Evolutionary conservation across 352 stramenopile genomes (phyloP).

Genomic region (Phytophthora sp.): DNA sequence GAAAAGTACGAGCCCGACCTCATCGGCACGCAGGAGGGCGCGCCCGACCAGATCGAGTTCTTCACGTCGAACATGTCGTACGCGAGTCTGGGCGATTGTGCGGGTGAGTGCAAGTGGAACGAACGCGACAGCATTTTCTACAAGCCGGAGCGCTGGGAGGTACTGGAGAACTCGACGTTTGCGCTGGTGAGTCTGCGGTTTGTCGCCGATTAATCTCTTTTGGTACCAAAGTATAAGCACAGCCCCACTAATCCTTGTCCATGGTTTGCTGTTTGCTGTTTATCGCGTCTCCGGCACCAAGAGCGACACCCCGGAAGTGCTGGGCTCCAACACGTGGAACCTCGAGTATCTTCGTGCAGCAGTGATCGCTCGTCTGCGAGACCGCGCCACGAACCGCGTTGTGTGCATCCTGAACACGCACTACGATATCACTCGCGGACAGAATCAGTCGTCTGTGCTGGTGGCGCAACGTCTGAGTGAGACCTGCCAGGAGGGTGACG

Average conservation of each 20-base stretch:
- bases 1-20: constrained; percentile 55
- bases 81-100: constrained; percentile 51
- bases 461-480: constrained; percentile 46
- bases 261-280: not conserved
- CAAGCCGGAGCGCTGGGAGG: constrained; percentile 38
- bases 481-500: constrained; percentile 49
- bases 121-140: constrained; percentile 79
- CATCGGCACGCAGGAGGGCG: constrained; percentile 65
- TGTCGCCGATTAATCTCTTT: too few relatives aligned
- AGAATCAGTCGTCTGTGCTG: constrained; percentile 55
- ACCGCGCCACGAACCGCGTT: constrained; percentile 16
- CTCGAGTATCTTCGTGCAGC: constrained; percentile 61
- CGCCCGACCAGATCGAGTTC: constrained; percentile 54
- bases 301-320: constrained; percentile 56
- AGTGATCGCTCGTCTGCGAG: constrained; percentile 54
- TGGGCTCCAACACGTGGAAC: constrained; percentile 66
- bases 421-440: constrained; percentile 62
- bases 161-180: constrained; percentile 56
- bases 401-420: constrained; percentile 78
- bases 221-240: too few relatives aligned
- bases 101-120: constrained; percentile 54
- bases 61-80: constrained; percentile 51
- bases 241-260: too few relatives aligned
- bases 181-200: constrained; percentile 45
- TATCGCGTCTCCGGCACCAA: constrained; percentile 2